phyloP scores from a whole-genome alignment of 345 rosid genomes.

The Aquilaria sinensis region DNA sequence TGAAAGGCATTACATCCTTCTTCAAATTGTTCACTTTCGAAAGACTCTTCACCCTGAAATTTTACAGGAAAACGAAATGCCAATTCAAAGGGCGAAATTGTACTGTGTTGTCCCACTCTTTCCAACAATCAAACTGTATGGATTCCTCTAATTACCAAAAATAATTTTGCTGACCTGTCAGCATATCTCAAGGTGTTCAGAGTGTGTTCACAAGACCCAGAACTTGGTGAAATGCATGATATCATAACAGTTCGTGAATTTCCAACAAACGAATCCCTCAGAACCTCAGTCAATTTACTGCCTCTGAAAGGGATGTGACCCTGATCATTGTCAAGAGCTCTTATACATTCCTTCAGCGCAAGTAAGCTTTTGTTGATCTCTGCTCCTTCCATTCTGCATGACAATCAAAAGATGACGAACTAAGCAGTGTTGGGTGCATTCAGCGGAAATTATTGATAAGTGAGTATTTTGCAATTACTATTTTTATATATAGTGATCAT shows the following conservation, averaged over 20 bases:
- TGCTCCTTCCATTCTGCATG: slow-evolving; percentile 96
- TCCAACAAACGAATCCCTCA: slow-evolving; percentile 96
- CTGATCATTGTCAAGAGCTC: slow-evolving; percentile 99
- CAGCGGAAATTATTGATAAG: too few relatives aligned
- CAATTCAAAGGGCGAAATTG: neutral
- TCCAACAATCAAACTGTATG: neutral
- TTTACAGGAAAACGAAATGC: neutral
- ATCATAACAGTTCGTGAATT: slow-evolving; percentile 98
- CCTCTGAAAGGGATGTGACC: slow-evolving; percentile 99
- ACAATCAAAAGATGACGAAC: neutral
- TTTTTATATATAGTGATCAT: too few relatives aligned
- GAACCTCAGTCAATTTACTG: slow-evolving; percentile 94
- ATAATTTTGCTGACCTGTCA: slow-evolving; percentile 59
- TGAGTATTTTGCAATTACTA: too few relatives aligned
- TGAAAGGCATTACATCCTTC: slow-evolving; percentile 72
- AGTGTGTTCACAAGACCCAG: slow-evolving; percentile 98
- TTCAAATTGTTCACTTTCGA: slow-evolving; percentile 83
- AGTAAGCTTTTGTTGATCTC: slow-evolving; percentile 98
- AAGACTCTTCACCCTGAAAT: slow-evolving; percentile 89
- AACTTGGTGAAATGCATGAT: slow-evolving; percentile 96
- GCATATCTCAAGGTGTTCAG: slow-evolving; percentile 98
- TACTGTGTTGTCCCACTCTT: too few relatives aligned
- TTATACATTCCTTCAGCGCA: slow-evolving; percentile 93
- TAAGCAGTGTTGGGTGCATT: too few relatives aligned
- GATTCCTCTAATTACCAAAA: neutral